Conservation (phyloP, 202 grass and related monocot genomes). For the Zoysia matrella region DNA sequence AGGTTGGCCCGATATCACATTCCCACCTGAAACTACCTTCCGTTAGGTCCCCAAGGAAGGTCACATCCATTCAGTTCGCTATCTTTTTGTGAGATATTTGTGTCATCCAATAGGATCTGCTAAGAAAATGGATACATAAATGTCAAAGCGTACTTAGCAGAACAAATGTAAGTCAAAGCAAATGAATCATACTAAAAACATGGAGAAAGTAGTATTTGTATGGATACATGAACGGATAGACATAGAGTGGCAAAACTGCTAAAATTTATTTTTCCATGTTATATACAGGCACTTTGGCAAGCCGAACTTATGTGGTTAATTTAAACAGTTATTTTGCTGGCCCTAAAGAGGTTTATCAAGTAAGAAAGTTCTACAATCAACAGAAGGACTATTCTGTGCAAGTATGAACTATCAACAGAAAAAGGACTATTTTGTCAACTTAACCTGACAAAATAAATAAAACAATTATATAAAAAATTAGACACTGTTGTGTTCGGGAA, state of each 20-base stretch:
- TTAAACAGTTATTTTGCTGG: not conserved
- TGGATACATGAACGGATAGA: not conserved
- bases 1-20: not conserved
- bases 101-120: constrained; percentile 24
- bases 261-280: not conserved
- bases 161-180: not conserved
- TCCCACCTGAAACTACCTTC: constrained; percentile 25
- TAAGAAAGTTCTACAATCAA: not conserved
- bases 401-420: not conserved
- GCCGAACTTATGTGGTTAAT: not conserved
- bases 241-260: not conserved
- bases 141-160: not conserved
- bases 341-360: not conserved
- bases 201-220: not conserved
- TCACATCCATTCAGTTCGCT: not conserved
- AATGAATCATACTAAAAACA: not conserved
- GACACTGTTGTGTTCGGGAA: not conserved
- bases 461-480: not conserved
- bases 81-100: constrained; percentile 29
- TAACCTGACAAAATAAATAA: constrained; percentile 2
- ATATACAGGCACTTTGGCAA: not conserved
- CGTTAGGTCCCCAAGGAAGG: constrained; percentile 4
- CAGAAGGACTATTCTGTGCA: not conserved
- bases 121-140: not conserved
- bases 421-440: not conserved